Base-by-base conservation (phyloP, 805 yeast species). In the Torulaspora delbrueckii region DNA sequence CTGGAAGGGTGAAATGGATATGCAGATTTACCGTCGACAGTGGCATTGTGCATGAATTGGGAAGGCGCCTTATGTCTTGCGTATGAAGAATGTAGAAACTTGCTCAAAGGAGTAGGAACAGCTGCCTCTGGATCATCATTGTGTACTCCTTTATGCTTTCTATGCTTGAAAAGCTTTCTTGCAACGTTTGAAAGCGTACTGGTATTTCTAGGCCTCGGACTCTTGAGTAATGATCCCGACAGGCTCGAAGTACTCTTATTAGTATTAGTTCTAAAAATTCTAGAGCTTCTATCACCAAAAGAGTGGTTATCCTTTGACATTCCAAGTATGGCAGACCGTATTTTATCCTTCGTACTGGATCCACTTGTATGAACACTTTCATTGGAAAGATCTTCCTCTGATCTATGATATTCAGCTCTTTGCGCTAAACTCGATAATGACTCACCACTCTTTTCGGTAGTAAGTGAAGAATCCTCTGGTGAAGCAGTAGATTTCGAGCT, bases 1-100 rank as follows among this genome's bases (percentile, higher is more conserved):
- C 50, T 42, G 2, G 59, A 42, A 13, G 62, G 56, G 40, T 58
- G 60, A 32, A 55, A 54, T 13, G 64, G 54, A 44, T 61, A 55
- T 1, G 53, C 61, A 1, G 66, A 56, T 45, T 48, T 63, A 2
- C 62, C 52, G 40, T 63, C 67, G 28, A 57, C 53, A 14, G 55
- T 50, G n/a, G 54, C 42, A 38, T 48, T 58, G 42, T 62, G 63
- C 16, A 59, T 56, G 40, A 61, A 61, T 33, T 63, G 62, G 4
- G 63, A 57, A 8, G 65, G 61, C 1, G 63, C 53, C 47, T 56
- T 60, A 45, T 63, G 66, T 37, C 58, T 61, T 14, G 53, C 56
- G 36, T 59, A 60, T 8, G 64, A 57, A 5, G 65, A 59, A 49
- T 63, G 67, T 26, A 63, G 47, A 52, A 63, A 62, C 46, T 59